Conservation (phyloP, 2,329 filamentous ascomycete genomes). For the Dothistroma septosporum region DNA sequence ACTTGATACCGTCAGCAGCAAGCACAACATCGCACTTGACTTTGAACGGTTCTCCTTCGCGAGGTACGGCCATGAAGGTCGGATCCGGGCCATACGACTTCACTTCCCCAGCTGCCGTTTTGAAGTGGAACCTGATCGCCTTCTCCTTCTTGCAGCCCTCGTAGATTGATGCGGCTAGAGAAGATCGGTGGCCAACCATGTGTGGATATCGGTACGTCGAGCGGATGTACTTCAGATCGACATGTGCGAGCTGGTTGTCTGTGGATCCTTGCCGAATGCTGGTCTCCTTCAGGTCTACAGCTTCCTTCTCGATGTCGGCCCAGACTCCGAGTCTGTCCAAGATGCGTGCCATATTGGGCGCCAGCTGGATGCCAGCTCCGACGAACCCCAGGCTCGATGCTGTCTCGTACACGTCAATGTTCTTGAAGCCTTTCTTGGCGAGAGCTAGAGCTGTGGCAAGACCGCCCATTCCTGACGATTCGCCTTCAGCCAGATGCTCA, state of each 20-base stretch:
- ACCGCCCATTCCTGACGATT: constrained; percentile 62
- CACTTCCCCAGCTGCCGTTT: constrained; percentile 53
- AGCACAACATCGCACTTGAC: constrained; percentile 49
- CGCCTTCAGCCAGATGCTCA: constrained; percentile 1
- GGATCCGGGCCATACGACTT: constrained; percentile 58
- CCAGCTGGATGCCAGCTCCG: constrained; percentile 78
- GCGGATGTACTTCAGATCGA: constrained; percentile 64
- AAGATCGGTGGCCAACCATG: constrained; percentile 73
- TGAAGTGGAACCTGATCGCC: constrained; percentile 66
- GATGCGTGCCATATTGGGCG: constrained; percentile 76
- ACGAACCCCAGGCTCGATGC: constrained; percentile 74
- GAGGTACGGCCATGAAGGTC: constrained; percentile 56
- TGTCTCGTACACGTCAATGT: constrained; percentile 70
- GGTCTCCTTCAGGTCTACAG: constrained; percentile 65
- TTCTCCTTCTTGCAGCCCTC: constrained; percentile 63
- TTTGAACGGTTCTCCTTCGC: constrained; percentile 50
- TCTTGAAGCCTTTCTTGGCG: constrained; percentile 69
- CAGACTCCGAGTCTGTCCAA: constrained; percentile 70
- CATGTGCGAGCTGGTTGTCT: constrained; percentile 65
- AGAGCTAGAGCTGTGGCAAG: constrained; percentile 67
- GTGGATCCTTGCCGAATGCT: constrained; percentile 69
- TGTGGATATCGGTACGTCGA: constrained; percentile 69
- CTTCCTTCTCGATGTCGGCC: constrained; percentile 65
- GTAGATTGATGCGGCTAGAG: constrained; percentile 65
- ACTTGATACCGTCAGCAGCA: constrained; percentile 49